phyloP scores from a whole-genome alignment of 2,329 filamentous ascomycete species.

The Nemania sp. region DNA sequence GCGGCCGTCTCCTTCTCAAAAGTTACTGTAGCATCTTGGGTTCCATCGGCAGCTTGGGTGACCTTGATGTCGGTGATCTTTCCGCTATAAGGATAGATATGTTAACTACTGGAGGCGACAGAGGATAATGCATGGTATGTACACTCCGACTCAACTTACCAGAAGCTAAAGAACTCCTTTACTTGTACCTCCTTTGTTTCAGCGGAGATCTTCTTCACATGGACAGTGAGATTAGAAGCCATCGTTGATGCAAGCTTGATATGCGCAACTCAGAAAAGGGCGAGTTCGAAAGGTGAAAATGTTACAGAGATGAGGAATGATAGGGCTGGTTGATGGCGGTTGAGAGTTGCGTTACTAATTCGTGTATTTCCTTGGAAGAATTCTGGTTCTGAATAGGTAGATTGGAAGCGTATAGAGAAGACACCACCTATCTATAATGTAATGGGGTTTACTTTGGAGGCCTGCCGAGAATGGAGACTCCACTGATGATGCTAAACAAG shows the following conservation, averaged over 20 bases:
- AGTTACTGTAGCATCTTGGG: constrained; percentile 88
- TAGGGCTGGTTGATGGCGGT: not conserved
- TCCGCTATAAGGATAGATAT: constrained; percentile 67
- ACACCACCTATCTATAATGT: not conserved
- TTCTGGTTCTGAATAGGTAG: not conserved
- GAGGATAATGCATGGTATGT: not conserved
- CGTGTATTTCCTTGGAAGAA: not conserved
- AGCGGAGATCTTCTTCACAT: constrained; percentile 89
- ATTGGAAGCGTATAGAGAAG: not conserved
- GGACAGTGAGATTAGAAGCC: constrained; percentile 74
- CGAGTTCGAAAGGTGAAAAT: not conserved
- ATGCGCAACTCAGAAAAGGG: not conserved
- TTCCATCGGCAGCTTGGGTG: constrained; percentile 70
- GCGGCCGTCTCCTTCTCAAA: constrained; percentile 98
- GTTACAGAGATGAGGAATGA: not conserved
- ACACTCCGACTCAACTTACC: constrained; percentile 65
- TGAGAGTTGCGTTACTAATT: constrained; percentile 2
- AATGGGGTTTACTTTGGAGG: not conserved
- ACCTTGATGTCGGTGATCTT: constrained; percentile 90
- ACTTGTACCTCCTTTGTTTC: constrained; percentile 91
- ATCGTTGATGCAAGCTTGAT: constrained; percentile 57
- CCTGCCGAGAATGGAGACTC: not conserved
- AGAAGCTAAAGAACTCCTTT: constrained; percentile 97
- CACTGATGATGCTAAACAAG: not conserved
- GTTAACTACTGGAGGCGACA: constrained; percentile 19